phyloP scores from a whole-genome alignment of 1,284 basidiomycete species.

The Tylopilus microsporus region DNA sequence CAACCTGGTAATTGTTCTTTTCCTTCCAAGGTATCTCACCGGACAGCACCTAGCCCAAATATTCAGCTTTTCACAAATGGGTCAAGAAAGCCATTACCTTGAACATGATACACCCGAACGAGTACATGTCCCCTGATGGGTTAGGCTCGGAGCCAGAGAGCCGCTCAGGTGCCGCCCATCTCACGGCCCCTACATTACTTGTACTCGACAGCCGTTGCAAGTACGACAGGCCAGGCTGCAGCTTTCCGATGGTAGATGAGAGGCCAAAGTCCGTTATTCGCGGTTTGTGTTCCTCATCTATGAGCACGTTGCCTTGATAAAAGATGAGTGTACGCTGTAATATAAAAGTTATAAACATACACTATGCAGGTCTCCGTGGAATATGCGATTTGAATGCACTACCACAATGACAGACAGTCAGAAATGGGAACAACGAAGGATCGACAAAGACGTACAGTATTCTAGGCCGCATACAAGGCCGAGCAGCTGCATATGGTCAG shows the following conservation, averaged over 20 bases:
- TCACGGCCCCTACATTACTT: background rate
- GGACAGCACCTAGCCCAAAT: slow-evolving; percentile 8
- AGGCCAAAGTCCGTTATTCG: slow-evolving; percentile 14
- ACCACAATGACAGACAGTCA: too few species aligned
- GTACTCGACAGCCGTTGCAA: slow-evolving; percentile 4
- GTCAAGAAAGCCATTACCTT: too few species aligned
- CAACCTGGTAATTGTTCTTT: background rate
- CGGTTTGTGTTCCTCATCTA: slow-evolving; percentile 1
- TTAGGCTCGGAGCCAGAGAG: background rate
- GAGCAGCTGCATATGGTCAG: too few species aligned
- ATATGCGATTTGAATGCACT: too few species aligned
- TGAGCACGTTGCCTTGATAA: slow-evolving; percentile 10
- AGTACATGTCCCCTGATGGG: background rate
- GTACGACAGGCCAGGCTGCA: slow-evolving; percentile 7
- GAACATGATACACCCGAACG: too few species aligned
- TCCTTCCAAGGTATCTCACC: background rate
- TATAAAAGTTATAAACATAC: too few species aligned
- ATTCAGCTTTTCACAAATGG: too few species aligned
- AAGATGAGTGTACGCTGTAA: background rate
- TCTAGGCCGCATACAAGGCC: too few species aligned
- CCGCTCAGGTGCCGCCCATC: slow-evolving; percentile 8
- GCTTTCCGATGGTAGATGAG: background rate
- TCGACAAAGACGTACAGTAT: too few species aligned
- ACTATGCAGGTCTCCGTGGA: too few species aligned
- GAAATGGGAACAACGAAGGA: too few species aligned